Percentiles rank a stretch among this genome's conserved stretches.
Conservation (phyloP, 164 flowering plant genomes). For the Umbilicus rupestris region DNA sequence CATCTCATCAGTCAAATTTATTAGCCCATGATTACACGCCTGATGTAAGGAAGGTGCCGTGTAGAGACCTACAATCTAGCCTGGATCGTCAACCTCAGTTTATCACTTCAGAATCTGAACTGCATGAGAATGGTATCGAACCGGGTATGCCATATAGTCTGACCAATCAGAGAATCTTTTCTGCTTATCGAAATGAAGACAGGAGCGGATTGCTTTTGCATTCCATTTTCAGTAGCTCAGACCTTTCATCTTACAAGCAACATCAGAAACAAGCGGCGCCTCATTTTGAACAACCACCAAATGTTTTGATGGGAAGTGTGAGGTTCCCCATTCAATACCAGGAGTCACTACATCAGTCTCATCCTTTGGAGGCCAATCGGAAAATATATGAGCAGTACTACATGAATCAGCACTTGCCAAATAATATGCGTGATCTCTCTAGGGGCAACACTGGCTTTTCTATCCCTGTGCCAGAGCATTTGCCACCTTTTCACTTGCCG, state of each 20-base stretch:
- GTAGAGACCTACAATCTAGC: conserved; percentile 24
- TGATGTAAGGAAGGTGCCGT: conserved; percentile 26
- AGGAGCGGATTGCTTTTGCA: conserved; percentile 36
- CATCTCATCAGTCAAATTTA: conserved; percentile 31
- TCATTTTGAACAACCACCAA: conserved; percentile 30
- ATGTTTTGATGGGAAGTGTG: conserved; percentile 22
- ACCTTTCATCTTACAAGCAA: conserved; percentile 23
- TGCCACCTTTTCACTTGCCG: conserved; percentile 23
- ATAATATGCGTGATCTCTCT: conserved; percentile 28
- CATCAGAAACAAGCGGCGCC: conserved; percentile 31
- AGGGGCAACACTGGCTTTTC: conserved; percentile 24
- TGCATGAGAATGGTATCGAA: conserved; percentile 17
- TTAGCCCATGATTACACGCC: conserved; percentile 31
- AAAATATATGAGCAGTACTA: conserved; percentile 35
- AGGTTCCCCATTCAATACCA: conserved; percentile 34
- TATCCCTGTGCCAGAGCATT: conserved; percentile 35
- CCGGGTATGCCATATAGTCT: conserved; percentile 18
- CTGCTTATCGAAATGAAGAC: conserved; percentile 39
- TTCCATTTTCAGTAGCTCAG: conserved; percentile 37
- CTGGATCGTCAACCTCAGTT: conserved; percentile 22
- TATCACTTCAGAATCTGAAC: conserved; percentile 39
- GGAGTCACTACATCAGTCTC: conserved; percentile 34
- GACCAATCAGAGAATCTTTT: conserved; percentile 21
- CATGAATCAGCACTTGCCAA: conserved; percentile 32
- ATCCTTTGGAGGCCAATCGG: conserved; percentile 33